These are phyloP conservation scores for Sporothrix brunneoviolacea DNA, from an alignment of 2,329 filamentous ascomycete species.

Conservation along the genomic window DNA sequence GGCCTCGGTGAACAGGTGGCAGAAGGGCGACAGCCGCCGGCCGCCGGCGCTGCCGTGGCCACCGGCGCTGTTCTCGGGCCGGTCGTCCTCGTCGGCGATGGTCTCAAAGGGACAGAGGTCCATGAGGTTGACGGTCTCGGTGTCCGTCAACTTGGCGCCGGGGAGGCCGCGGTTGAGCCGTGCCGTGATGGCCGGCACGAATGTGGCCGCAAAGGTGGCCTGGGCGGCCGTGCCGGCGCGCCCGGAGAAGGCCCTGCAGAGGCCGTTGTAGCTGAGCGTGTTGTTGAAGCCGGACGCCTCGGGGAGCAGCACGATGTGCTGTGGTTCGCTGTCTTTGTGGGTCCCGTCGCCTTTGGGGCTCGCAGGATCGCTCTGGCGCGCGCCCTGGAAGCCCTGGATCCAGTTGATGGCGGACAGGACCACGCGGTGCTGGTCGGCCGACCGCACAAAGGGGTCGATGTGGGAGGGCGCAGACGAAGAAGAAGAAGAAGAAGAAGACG, in stretches of 20 bases:
- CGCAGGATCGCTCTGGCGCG: constrained; percentile 32
- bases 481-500: no score
- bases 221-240: constrained; percentile 45
- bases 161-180: constrained; percentile 64
- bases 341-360: constrained; percentile 24
- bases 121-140: constrained; percentile 69
- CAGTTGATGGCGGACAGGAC: constrained; percentile 63
- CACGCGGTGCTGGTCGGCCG: constrained; percentile 35
- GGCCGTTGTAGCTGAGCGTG: constrained; percentile 63
- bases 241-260: constrained; percentile 64
- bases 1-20: constrained; percentile 60
- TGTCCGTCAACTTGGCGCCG: constrained; percentile 56
- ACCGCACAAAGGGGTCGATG: constrained; percentile 44
- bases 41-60: neutral
- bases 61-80: constrained; percentile 26
- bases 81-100: constrained; percentile 49
- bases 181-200: constrained; percentile 59
- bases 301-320: constrained; percentile 56
- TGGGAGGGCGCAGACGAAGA: neutral
- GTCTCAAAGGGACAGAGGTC: constrained; percentile 83
- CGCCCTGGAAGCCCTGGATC: constrained; percentile 63
- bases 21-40: constrained; percentile 58
- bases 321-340: constrained; percentile 1
- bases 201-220: constrained; percentile 52
- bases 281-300: constrained; percentile 68